phyloP scores from a whole-genome alignment of 2,329 filamentous ascomycete genomes.

The Teratosphaeria viscida region DNA sequence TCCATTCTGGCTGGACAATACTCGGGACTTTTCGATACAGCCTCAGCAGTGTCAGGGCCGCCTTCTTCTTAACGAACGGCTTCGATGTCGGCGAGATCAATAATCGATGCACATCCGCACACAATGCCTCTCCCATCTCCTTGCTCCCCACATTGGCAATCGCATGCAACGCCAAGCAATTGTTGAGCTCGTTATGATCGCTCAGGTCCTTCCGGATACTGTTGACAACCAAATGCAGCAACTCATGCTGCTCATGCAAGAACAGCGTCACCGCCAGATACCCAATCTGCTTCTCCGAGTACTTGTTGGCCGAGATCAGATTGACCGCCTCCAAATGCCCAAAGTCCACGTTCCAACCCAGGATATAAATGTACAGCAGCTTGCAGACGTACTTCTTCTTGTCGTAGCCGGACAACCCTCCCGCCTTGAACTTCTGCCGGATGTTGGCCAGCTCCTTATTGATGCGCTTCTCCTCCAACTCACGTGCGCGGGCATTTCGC shows the following conservation, averaged over 20 bases:
- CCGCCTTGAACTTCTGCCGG: conserved; percentile 89
- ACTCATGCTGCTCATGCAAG: conserved; percentile 91
- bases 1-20: conserved; percentile 94
- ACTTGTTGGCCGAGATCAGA: conserved; percentile 90
- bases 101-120: conserved; percentile 81
- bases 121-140: conserved; percentile 94
- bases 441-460: conserved; percentile 99
- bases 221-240: conserved; percentile 93
- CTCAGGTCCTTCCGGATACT: conserved; percentile 93
- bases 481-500: conserved; percentile 84
- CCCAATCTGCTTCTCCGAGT: conserved; percentile 98
- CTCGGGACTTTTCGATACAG: conserved; percentile 89
- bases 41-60: conserved; percentile 81
- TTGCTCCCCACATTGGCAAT: conserved; percentile 95
- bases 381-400: conserved; percentile 99
- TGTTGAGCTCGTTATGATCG: conserved; percentile 94
- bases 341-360: conserved; percentile 98
- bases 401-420: conserved; percentile 83
- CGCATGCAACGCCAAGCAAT: conserved; percentile 89
- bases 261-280: conserved; percentile 97
- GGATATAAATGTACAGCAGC: conserved; percentile 96
- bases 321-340: conserved; percentile 97
- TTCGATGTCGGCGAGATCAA: conserved; percentile 92
- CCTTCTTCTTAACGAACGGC: conserved; percentile 98
- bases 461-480: conserved; percentile 97